phyloP scores from a whole-genome alignment of 352 stramenopile species.

The Globisporangium megalacanthum region DNA sequence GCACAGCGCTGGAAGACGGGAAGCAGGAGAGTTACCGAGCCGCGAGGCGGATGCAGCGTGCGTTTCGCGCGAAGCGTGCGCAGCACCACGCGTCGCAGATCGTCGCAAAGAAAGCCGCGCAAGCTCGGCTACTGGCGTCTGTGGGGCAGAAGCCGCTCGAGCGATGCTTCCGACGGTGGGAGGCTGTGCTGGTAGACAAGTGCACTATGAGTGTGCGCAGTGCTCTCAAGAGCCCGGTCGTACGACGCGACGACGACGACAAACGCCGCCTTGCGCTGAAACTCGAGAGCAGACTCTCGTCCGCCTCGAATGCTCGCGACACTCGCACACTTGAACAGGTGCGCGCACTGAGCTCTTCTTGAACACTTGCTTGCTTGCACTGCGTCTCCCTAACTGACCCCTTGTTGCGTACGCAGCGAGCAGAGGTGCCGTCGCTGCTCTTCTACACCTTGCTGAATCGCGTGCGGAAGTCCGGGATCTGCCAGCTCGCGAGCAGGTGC shows the following conservation, averaged over 20 bases:
- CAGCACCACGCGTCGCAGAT: constrained; percentile 33
- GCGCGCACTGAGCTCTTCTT: neutral
- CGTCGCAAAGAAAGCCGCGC: constrained; percentile 45
- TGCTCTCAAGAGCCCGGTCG: constrained; percentile 10
- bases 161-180: constrained; percentile 55
- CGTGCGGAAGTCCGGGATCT: constrained; percentile 54
- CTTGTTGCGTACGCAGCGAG: constrained; percentile 18
- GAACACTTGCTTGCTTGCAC: too few relatives aligned
- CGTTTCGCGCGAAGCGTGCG: constrained; percentile 34
- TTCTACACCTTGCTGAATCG: constrained; percentile 74
- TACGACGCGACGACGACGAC: constrained; percentile 10
- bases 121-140: constrained; percentile 34
- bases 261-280: constrained; percentile 10
- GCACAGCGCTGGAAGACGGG: constrained; percentile 8
- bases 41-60: constrained; percentile 41
- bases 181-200: constrained; percentile 43
- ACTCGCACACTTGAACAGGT: constrained; percentile 53
- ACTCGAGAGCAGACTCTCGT: constrained; percentile 11
- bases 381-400: constrained; percentile 3
- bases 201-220: constrained; percentile 33
- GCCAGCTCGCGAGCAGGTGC: constrained; percentile 56
- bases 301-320: neutral
- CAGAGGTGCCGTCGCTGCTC: constrained; percentile 53
- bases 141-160: constrained; percentile 51
- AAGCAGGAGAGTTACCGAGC: constrained; percentile 18